These are phyloP conservation scores for Begonia peltatifolia DNA, from an alignment of 306 rosid species.

Conservation along the genomic window DNA sequence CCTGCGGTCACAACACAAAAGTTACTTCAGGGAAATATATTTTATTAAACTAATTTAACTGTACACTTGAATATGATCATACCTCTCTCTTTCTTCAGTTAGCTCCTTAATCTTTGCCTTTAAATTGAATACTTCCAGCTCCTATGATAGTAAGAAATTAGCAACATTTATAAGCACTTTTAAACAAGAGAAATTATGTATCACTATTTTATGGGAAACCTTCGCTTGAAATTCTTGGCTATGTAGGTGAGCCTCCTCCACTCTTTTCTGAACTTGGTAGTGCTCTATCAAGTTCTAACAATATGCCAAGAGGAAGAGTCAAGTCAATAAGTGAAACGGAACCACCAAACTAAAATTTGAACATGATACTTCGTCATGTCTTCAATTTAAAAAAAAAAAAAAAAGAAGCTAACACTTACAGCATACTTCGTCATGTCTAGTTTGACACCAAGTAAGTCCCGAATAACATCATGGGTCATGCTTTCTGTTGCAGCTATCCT, in stretches of 20 bases:
- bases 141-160: slow-evolving; percentile 21
- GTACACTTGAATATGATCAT: slow-evolving; percentile 10
- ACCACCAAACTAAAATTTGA: neutral
- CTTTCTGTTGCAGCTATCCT: slow-evolving; percentile 88
- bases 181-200: too few relatives aligned
- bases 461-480: slow-evolving; percentile 98
- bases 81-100: slow-evolving; percentile 72
- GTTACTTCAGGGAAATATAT: too few relatives aligned
- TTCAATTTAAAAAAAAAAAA: neutral
- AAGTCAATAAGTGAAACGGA: slow-evolving; percentile 11
- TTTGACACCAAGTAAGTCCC: slow-evolving; percentile 86
- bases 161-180: too few relatives aligned
- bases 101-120: slow-evolving; percentile 47
- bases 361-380: too few relatives aligned
- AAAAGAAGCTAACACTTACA: slow-evolving; percentile 32
- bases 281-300: slow-evolving; percentile 61
- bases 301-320: slow-evolving; percentile 13
- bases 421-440: slow-evolving; percentile 80
- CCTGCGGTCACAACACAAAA: too few relatives aligned
- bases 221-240: slow-evolving; percentile 43
- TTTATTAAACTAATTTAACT: neutral
- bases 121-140: slow-evolving; percentile 44
- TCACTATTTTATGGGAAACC: slow-evolving; percentile 18
- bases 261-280: slow-evolving; percentile 48
- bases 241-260: slow-evolving; percentile 59